Evolutionary conservation across 805 yeast genomes (phyloP).

Genomic region (Hanseniaspora hatyaiensis): DNA sequence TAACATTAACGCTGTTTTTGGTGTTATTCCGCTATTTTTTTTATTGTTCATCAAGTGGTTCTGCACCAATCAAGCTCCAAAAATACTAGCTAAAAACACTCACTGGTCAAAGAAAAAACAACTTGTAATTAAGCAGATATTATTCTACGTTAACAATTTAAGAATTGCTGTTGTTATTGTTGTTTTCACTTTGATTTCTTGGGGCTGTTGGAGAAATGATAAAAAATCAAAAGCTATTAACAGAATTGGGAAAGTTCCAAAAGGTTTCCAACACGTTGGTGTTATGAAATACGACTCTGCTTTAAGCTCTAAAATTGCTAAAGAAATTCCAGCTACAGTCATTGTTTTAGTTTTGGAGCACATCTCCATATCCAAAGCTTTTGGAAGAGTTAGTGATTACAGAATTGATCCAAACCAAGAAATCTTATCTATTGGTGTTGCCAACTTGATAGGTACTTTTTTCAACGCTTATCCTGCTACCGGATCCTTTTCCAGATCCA

Average conservation of each 20-base stretch:
- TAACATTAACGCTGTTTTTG: conserved; percentile 78
- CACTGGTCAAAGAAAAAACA: conserved; percentile 13
- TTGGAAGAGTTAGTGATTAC: conserved; percentile 85
- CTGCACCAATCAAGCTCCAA: conserved; percentile 45
- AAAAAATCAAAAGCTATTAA: conserved; percentile 36
- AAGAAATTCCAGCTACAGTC: conserved; percentile 75
- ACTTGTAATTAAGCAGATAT: conserved; percentile 29
- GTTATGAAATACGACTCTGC: conserved; percentile 54
- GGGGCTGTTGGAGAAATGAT: conserved; percentile 53
- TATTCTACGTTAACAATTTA: conserved; percentile 63
- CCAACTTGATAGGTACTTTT: conserved; percentile 81
- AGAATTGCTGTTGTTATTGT: conserved; percentile 75
- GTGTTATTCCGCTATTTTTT: conserved; percentile 61
- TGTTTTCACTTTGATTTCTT: conserved; percentile 71
- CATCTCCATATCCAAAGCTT: conserved; percentile 85
- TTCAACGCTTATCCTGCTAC: conserved; percentile 92
- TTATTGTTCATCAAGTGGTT: conserved; percentile 60
- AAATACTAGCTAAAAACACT: conserved; percentile 32
- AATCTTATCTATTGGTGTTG: conserved; percentile 82
- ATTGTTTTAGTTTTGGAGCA: conserved; percentile 79
- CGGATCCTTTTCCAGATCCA: conserved; percentile 90
- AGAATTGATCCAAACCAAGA: conserved; percentile 89
- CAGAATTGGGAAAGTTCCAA: conserved; percentile 67
- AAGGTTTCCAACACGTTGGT: conserved; percentile 70
- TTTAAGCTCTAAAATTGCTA: conserved; percentile 47